Evolutionary conservation across 257 asterid species (phyloP), one percentile per base, ranked within the genome.

Genomic region (Petrea volubilis): DNA sequence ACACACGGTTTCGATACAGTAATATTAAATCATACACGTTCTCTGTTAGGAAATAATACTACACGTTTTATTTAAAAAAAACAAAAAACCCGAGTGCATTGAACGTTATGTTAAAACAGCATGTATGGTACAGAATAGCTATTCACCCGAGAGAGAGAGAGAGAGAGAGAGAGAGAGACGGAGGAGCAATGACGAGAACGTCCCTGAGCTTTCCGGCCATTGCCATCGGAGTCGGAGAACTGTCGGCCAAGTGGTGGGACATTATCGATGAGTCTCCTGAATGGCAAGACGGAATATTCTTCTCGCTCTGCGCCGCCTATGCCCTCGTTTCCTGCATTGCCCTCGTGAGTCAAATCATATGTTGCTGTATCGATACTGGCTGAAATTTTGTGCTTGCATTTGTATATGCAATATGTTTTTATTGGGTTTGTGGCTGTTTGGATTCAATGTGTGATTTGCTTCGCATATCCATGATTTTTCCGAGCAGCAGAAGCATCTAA

Each of bases 221-320:
- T 60, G 78, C 62, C 82, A 70, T 9, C 74, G 81, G 77, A 43
- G 74, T 65, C n/a, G n/a, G n/a, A n/a, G n/a, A n/a, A n/a, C n/a
- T n/a, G n/a, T n/a, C n/a, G n/a, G n/a, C n/a, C 29, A 50, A 57
- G 79, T 90, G 97, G 98, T 90, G 98, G 98, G 36, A 88, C 53
- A 75, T 87, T 87, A 80, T 90, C 84, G 82, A 93, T 46, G 94
- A 84, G 57, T 93, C 97, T 4, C 80, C 49, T 44, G 15, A 81
- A 47, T 93, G 96, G 98, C 97, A 93, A 71, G 93, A 85, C 77
- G 94, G 94, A 74, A 84, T 93, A 82, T 93, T 90, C 70, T 90
- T 82, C 79, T 34, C 92, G 13, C 93, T 93, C 17, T 90, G 94
- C 69, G 93, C 85, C 65, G 84, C 85, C 17, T 93, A 81, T 67